Evolutionary conservation across 1,139 yeast species (phyloP).

Genomic region (Ogataea hybrid): DNA sequence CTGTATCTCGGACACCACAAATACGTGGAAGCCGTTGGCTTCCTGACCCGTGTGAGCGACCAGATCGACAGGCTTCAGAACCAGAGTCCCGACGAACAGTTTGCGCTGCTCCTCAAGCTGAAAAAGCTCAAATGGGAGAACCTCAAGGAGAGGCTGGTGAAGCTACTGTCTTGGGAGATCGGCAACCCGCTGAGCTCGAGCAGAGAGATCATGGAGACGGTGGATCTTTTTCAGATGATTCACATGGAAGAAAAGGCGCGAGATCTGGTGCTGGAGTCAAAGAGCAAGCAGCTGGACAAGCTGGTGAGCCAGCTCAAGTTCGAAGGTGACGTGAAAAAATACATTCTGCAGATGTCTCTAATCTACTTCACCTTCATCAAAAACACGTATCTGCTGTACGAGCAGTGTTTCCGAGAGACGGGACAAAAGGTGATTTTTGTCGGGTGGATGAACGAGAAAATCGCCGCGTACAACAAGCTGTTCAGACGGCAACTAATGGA

Average conservation of each 20-base stretch:
- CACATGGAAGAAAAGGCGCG: constrained; percentile 47
- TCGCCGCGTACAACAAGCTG: constrained; percentile 55
- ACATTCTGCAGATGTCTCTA: constrained; percentile 57
- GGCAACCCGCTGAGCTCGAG: constrained; percentile 20
- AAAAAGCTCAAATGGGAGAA: constrained; percentile 18
- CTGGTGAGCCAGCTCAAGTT: constrained; percentile 49
- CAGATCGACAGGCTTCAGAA: constrained; percentile 40
- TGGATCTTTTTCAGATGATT: constrained; percentile 41
- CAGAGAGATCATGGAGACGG: constrained; percentile 33
- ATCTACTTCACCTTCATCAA: constrained; percentile 55
- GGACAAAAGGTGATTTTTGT: constrained; percentile 39
- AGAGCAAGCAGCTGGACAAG: constrained; percentile 43
- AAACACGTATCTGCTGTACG: constrained; percentile 46
- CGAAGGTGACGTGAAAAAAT: constrained; percentile 54
- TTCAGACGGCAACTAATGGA: constrained; percentile 71
- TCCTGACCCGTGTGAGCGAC: constrained; percentile 56
- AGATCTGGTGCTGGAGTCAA: constrained; percentile 44
- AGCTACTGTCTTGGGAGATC: constrained; percentile 19
- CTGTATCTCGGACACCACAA: constrained; percentile 27
- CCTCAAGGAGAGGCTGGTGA: constrained; percentile 15
- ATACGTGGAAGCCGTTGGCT: constrained; percentile 29
- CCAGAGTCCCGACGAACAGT: constrained; percentile 15
- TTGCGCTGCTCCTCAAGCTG: constrained; percentile 18
- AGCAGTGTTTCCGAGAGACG: constrained; percentile 38
- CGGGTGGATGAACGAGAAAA: constrained; percentile 71